Evolutionary conservation across 306 rosid genomes (phyloP), one percentile per base, ranked within the genome.

Genomic region (Sophora flavescens): DNA sequence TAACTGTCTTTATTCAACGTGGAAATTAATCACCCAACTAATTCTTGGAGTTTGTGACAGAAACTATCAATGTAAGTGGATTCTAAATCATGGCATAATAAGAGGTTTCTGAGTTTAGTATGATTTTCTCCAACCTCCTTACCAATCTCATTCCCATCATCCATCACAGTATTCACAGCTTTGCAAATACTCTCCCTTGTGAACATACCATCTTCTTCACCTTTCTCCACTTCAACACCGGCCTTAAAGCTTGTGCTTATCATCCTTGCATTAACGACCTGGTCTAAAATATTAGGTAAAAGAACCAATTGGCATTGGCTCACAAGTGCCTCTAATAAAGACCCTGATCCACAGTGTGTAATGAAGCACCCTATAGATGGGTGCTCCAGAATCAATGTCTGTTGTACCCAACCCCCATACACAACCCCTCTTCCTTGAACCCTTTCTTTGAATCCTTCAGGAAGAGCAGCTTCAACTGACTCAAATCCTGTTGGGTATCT

Each of bases 191-290:
- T 76, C 42, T 83, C 91, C 39, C 47, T 86, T 0, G 53, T 78
- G 63, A 90, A 86, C 17, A 57, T 8, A 0, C 89, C 96, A 60
- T 84, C 83, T 9, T 88, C 88, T 22, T 22, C 22, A 11, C 77
- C 83, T 70, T 75, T 86, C 76, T 83, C 85, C 33, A 88, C 88
- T 65, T 90, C 91, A 48, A 84, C 80, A 6, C 96, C 91, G 3
- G 75, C 76, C 35, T 74, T 80, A 32, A 81, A 81, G 10, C 17
- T 5, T 0, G 39, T 12, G 3, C 88, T 13, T 85, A 90, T 62
- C 50, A 77, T 18, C 69, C 82, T 74, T 9, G 89, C 88, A 52
- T 70, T 82, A 8, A 74, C 39, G 3, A 83, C 33, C 1, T 88
- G 89, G 59, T 42, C 47, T 2, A 42, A 42, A 8, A 42, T 42